Base-by-base conservation (phyloP, 2,329 filamentous ascomycete genomes). In the Dactylonectria estremocensis region DNA sequence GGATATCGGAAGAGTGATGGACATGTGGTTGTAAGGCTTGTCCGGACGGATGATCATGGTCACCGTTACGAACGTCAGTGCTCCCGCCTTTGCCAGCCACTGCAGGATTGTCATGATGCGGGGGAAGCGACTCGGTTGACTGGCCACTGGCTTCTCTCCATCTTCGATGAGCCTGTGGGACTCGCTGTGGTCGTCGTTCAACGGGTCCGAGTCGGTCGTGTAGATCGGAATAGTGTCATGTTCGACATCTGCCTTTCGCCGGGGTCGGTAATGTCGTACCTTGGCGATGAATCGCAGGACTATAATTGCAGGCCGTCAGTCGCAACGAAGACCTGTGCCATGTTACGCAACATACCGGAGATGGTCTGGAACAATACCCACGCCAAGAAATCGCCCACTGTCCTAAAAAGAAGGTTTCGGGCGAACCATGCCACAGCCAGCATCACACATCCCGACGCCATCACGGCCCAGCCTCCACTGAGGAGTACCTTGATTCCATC, bases 401-500 rank as follows among this genome's bases (percentile, higher is more conserved):
- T 40, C 35, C 70, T 69, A 60, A 75, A 75, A 5, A 78, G 61
- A 16, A 74, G 22, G 37, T 70, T 69, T 13, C 77, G 75, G 24
- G 67, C 33, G 40, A 76, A 64, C 64, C 74, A 74, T 10, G 76
- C 63, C 5, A 77, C 43, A 9, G 72, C 31, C 37, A 80, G 40
- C 40, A 78, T 65, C 46, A 69, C 37, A 16, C 69, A 61, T 45
- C 70, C 69, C 40, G 73, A 69, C 16, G 71, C 71, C 40, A 77
- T 18, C 9, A 78, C 75, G 22, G 74, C 72, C 50, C 67, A 70
- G 33, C 77, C 76, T 16, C 78, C 78, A 20, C 73, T 78, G 10
- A 80, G 70, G 31, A 80, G 65, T 22, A 80, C 73, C 68, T 79
- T 79, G 28, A 78, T 69, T 18, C 73, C 75, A 49, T 80, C 78